Evolutionary conservation across 192 early-diverging fungal species (phyloP), one percentile per base, ranked within the genome.

Genomic region (Dissophora globulifera): DNA sequence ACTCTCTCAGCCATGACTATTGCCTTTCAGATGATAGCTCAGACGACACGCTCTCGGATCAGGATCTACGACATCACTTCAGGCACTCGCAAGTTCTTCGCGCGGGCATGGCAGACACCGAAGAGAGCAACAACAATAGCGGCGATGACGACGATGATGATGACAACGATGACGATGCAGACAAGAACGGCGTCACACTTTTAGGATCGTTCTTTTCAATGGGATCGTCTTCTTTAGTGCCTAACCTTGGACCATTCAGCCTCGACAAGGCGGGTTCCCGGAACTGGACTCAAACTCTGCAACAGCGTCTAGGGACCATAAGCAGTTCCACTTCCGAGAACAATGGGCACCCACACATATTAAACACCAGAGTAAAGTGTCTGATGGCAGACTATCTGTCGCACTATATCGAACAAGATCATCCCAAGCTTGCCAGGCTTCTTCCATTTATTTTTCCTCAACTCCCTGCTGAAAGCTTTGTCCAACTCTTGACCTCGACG

Each of bases 391-490:
- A 72, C 46, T 72, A 72, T 41, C 32, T 72, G 8, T 25, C 46
- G 4, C 29, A 72, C 17, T 72, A 72, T 43, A 38, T 57, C 11
- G 69, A 72, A 16, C 69, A 72, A 15, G 61, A 58, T n/a, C 69
- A 72, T 35, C 60, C 61, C 11, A 29, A 53, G 0, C 54, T 72
- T 0, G 54, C 47, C 16, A 45, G 69, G 1, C 19, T 57, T 9
- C 69, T 72, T 26, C 54, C 69, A 1, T 49, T 29, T 20, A 33
- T 72, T 1, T 72, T 62, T 25, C 61, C 69, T 3, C 32, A 40
- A 23, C n/a, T 63, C 30, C 55, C 69, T 22, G 41, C 43, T 17
- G 69, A 72, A 26, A 26, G 45, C 16, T 72, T 72, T 58, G 69
- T 63, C 9, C 52, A 72, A 15, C 54, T 72, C 2, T 46, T 48